Evolutionary conservation across 805 yeast species (phyloP).

Genomic region (Hanseniaspora hatyaiensis): DNA sequence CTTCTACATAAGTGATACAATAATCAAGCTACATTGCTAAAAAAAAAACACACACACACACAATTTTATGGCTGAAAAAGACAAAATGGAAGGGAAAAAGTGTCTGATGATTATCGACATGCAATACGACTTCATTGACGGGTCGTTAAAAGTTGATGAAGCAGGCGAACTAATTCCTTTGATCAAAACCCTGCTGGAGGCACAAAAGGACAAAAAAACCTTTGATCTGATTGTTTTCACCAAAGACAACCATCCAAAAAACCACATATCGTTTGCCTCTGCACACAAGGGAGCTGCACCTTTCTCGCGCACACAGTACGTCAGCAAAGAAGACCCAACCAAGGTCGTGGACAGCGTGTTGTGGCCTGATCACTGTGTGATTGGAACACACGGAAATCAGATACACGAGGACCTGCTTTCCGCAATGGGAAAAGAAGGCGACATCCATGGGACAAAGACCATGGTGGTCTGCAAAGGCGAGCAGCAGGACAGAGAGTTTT

Average conservation of each 20-base stretch:
- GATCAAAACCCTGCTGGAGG: constrained; percentile 36
- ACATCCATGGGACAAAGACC: constrained; percentile 18
- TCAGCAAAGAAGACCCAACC: constrained; percentile 30
- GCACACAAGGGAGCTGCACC: constrained; percentile 42
- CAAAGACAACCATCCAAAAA: constrained; percentile 78
- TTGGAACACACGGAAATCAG: constrained; percentile 53
- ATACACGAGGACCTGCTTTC: constrained; percentile 42
- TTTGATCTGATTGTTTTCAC: constrained; percentile 65
- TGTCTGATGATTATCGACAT: constrained; percentile 42
- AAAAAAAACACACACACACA: background rate
- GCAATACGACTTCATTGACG: constrained; percentile 73
- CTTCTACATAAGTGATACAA: too few relatives aligned
- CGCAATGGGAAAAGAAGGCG: background rate
- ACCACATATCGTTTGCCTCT: constrained; percentile 75
- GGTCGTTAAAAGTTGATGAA: constrained; percentile 58
- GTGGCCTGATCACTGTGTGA: constrained; percentile 92
- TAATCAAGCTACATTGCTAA: too few relatives aligned
- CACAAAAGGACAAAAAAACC: constrained; percentile 28
- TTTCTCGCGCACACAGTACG: constrained; percentile 44
- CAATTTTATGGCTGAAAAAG: background rate
- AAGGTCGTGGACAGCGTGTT: constrained; percentile 29
- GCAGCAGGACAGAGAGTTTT: constrained; percentile 63
- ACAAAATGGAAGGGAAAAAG: background rate
- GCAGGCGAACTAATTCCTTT: constrained; percentile 50
- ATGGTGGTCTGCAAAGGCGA: constrained; percentile 58